Evolutionary conservation across 2,329 filamentous ascomycete genomes (phyloP).

Genomic region (Delphinella strobiligena): DNA sequence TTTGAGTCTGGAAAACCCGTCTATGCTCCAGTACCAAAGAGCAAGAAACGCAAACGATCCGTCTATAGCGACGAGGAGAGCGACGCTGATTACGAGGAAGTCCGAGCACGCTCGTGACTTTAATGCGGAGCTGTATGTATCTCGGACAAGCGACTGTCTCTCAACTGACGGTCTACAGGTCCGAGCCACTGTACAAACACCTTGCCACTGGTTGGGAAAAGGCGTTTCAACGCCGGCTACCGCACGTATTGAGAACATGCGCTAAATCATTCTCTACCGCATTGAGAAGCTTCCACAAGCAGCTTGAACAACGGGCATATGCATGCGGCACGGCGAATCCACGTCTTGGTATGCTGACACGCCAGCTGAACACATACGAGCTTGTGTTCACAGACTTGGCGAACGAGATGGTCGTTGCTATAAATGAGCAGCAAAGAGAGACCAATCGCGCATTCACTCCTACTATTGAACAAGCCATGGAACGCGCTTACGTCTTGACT

Average conservation of each 20-base stretch:
- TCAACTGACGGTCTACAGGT: background rate
- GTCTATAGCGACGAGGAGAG: conserved; percentile 18
- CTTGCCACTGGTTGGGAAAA: conserved; percentile 32
- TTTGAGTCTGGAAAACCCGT: conserved; percentile 30
- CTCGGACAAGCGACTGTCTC: too few species aligned
- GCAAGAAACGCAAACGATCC: conserved; percentile 33
- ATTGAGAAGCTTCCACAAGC: conserved; percentile 29
- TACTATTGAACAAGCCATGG: conserved; percentile 34
- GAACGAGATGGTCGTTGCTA: conserved; percentile 18
- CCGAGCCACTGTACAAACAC: conserved; percentile 26
- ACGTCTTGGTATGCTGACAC: conserved; percentile 27
- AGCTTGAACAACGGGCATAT: conserved; percentile 27
- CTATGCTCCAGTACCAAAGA: conserved; percentile 25
- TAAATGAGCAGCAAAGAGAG: conserved; percentile 38
- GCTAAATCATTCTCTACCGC: conserved; percentile 19
- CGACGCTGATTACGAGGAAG: conserved; percentile 25
- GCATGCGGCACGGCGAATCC: conserved; percentile 28
- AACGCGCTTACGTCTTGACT: conserved; percentile 34
- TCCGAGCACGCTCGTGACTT: conserved; percentile 27
- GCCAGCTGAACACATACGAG: conserved; percentile 31
- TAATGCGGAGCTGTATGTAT: conserved; percentile 23
- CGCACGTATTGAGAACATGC: conserved; percentile 27
- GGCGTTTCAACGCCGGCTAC: conserved; percentile 31
- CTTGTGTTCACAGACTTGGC: conserved; percentile 28
- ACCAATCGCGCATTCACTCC: conserved; percentile 44